phyloP scores from a whole-genome alignment of 2,329 filamentous ascomycete genomes.

The Ceratocystis destructans region DNA sequence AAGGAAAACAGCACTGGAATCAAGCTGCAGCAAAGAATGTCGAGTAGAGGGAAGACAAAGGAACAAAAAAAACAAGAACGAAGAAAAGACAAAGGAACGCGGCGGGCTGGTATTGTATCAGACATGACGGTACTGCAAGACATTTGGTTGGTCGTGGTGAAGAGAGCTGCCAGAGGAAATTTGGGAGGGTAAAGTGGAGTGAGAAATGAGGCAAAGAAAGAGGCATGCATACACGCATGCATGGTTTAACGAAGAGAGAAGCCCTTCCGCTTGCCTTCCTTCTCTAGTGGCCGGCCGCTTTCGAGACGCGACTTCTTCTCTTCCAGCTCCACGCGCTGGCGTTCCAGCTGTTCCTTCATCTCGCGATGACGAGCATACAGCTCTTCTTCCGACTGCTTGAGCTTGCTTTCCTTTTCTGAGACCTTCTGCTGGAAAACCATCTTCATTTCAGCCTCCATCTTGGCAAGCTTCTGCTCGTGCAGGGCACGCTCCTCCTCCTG shows the following conservation, averaged over 20 bases:
- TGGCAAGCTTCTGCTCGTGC: slow-evolving; percentile 98
- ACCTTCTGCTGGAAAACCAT: slow-evolving; percentile 99
- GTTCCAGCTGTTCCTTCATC: slow-evolving; percentile 99
- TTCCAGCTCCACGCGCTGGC: slow-evolving; percentile 86
- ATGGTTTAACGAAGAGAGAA: slow-evolving; percentile 82
- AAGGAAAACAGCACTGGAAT: slow-evolving; percentile 22
- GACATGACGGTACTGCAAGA: slow-evolving; percentile 45
- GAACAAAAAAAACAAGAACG: slow-evolving; percentile 29
- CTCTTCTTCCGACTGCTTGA: slow-evolving; percentile 99
- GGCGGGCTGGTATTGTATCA: slow-evolving; percentile 44
- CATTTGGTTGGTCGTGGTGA: slow-evolving; percentile 37
- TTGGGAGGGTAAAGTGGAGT: neutral
- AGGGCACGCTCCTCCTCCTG: slow-evolving; percentile 96
- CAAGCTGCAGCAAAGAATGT: slow-evolving; percentile 19
- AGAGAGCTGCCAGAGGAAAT: slow-evolving; percentile 22
- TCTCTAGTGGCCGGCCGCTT: slow-evolving; percentile 87
- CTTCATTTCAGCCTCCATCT: slow-evolving; percentile 99
- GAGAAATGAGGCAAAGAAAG: slow-evolving; percentile 21
- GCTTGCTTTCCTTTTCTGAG: slow-evolving; percentile 96
- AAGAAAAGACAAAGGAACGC: slow-evolving; percentile 36
- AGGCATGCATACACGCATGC: slow-evolving; percentile 9
- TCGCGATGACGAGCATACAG: slow-evolving; percentile 94
- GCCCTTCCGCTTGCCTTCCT: slow-evolving; percentile 97
- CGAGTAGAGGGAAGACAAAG: slow-evolving; percentile 31
- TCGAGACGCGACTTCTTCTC: slow-evolving; percentile 97